phyloP scores from a whole-genome alignment of 192 early-diverging fungal species.

The Geranomyces variabilis region DNA sequence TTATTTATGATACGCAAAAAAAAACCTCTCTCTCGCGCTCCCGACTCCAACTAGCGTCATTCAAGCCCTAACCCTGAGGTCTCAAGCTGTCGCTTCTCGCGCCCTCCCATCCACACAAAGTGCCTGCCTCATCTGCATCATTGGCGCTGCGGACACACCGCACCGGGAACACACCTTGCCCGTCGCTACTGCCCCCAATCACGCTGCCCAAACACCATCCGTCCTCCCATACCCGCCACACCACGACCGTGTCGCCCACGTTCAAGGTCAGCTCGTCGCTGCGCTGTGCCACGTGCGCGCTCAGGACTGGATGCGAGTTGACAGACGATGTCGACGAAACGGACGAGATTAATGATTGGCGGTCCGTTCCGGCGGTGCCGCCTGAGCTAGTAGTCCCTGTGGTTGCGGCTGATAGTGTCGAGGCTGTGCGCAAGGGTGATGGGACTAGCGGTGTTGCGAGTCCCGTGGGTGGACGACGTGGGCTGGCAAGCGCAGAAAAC shows the following conservation, averaged over 20 bases:
- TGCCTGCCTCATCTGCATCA: slow-evolving; percentile 9
- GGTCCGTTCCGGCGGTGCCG: too few species aligned
- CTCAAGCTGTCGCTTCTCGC: slow-evolving; percentile 5
- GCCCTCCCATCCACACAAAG: slow-evolving; percentile 22
- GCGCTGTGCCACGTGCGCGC: not conserved
- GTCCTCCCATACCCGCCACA: slow-evolving; percentile 32
- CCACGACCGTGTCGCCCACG: slow-evolving; percentile 10
- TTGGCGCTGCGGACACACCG: slow-evolving; percentile 13
- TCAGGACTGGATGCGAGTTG: not conserved
- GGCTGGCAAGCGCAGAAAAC: not conserved
- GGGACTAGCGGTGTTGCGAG: slow-evolving; percentile 3
- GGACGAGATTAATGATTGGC: slow-evolving; percentile 3
- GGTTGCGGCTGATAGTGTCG: slow-evolving; percentile 2
- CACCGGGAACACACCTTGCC: slow-evolving; percentile 27
- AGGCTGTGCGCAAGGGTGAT: not conserved
- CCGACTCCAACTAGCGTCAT: too few species aligned
- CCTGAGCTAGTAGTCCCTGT: not conserved
- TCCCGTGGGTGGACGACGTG: not conserved
- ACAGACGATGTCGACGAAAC: not conserved
- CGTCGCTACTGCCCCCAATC: not conserved
- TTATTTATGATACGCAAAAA: too few species aligned
- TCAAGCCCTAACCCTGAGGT: too few species aligned
- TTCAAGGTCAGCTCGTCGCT: slow-evolving; percentile 13
- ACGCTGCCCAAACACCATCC: slow-evolving; percentile 24
- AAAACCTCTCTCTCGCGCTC: too few species aligned